Base-by-base conservation (phyloP, 2,329 filamentous ascomycete species). In the Diplocarpon mali region DNA sequence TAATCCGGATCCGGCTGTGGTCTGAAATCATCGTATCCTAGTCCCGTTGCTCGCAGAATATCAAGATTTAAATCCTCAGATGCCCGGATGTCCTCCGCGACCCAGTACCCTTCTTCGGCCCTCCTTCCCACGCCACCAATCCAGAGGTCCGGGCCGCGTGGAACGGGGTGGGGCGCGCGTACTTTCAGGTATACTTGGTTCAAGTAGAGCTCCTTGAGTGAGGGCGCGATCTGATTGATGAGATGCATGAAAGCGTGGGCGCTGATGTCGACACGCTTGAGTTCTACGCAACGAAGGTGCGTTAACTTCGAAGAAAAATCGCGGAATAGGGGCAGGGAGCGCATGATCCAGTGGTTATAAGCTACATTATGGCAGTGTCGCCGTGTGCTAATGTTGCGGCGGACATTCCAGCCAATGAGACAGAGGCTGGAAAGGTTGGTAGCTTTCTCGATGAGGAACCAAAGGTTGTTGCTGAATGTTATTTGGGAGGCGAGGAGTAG, bases 371-470 rank as follows among this genome's bases (percentile, higher is more conserved):
- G 49, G 12, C 39, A 40, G 31, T 56, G 49, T 42, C 43, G 48
- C 24, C 56, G 47, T 4, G 48, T 54, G 8, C 41, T 48, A 17
- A 44, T 53, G 14, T 53, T 47, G 42, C 55, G 55, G 38, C 54
- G 55, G 14, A 51, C 44, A 40, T 57, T 60, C 58, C 56, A 62
- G n/a, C 69, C 69, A 10, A 69, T 62, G 13, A 75, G 51, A 46
- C 70, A 73, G 14, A 75, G 58, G 36, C 65, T 72, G 50, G 67
- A 60, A 11, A 75, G 63, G 8, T 60, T 55, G 17, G 58, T 56
- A 0, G 71, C 69, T 39, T 67, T 67, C 38, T 65, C 64, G 13
- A 75, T 67, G 34, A 73, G 56, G 49, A 69, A 66, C 71, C 72
- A 75, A 2, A 75, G 60, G 43, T 69, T 66, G 31, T 63, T 62